These are phyloP conservation scores for Paracamarosporium sp. DNA, from an alignment of 2,329 filamentous ascomycete species.

Conservation along the genomic window DNA sequence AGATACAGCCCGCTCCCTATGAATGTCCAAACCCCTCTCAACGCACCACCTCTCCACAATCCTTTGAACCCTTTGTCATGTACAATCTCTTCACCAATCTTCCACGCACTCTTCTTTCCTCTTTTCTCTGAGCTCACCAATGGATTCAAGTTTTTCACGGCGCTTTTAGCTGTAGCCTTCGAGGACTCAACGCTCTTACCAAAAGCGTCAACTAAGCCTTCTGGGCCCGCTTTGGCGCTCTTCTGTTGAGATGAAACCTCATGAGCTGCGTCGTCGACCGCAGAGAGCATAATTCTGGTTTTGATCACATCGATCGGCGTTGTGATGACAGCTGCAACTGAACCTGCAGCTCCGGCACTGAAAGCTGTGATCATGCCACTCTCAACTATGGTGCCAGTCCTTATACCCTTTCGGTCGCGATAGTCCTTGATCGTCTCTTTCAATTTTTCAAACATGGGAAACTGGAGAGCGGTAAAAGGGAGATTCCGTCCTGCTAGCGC, in stretches of 20 bases:
- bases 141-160: constrained; percentile 31
- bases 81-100: constrained; percentile 71
- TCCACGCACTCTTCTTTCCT: constrained; percentile 53
- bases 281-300: constrained; percentile 82
- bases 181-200: constrained; percentile 45
- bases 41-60: constrained; percentile 75
- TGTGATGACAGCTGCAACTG: constrained; percentile 78
- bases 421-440: constrained; percentile 61
- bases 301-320: constrained; percentile 91
- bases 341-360: constrained; percentile 77
- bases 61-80: constrained; percentile 72
- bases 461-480: constrained; percentile 87
- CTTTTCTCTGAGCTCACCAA: constrained; percentile 32
- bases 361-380: constrained; percentile 73
- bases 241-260: constrained; percentile 18
- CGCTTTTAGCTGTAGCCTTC: constrained; percentile 39
- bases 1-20: constrained; percentile 84
- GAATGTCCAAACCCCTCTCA: constrained; percentile 82
- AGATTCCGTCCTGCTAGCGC: constrained; percentile 83
- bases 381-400: constrained; percentile 62
- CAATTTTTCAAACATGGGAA: constrained; percentile 81
- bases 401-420: constrained; percentile 46
- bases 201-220: constrained; percentile 48
- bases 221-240: constrained; percentile 17
- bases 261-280: constrained; percentile 28